Percentiles rank a stretch among this genome's conserved stretches.
Evolutionary conservation across 1,284 basidiomycete species (phyloP).

Genomic region (Ceratobasidium sp.): DNA sequence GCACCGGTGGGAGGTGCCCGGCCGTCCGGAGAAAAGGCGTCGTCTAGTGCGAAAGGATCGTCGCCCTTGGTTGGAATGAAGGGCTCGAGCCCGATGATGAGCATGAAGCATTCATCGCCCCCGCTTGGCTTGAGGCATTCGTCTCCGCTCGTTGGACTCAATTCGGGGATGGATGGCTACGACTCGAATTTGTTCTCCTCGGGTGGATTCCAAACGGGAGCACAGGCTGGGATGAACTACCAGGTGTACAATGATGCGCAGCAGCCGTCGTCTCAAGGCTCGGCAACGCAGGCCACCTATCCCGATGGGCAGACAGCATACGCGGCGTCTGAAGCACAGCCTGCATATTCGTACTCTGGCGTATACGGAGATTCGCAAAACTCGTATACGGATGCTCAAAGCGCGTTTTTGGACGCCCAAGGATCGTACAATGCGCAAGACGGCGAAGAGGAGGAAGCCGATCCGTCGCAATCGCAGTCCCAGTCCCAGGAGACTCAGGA

Average conservation of each 20-base stretch:
- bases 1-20: neutral
- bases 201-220: too few species aligned
- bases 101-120: constrained; percentile 13
- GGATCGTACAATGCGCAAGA: constrained; percentile 1
- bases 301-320: neutral
- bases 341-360: neutral
- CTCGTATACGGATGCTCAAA: constrained; percentile 14
- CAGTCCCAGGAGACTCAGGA: constrained; percentile 4
- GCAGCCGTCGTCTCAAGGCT: too few species aligned
- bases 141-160: constrained; percentile 29
- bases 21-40: neutral
- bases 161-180: constrained; percentile 20
- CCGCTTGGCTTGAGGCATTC: constrained; percentile 27
- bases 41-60: constrained; percentile 2
- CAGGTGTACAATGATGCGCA: neutral
- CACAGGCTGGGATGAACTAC: too few species aligned
- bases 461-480: constrained; percentile 9
- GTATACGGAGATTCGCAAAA: neutral
- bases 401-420: constrained; percentile 10
- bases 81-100: constrained; percentile 18
- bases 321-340: neutral
- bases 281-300: neutral
- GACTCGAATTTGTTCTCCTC: constrained; percentile 12
- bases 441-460: neutral
- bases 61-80: constrained; percentile 32